Percentiles rank a stretch among this genome's conserved stretches.
Conservation (phyloP, 2,329 filamentous ascomycete species). For the Fusarium fracticaudum region DNA sequence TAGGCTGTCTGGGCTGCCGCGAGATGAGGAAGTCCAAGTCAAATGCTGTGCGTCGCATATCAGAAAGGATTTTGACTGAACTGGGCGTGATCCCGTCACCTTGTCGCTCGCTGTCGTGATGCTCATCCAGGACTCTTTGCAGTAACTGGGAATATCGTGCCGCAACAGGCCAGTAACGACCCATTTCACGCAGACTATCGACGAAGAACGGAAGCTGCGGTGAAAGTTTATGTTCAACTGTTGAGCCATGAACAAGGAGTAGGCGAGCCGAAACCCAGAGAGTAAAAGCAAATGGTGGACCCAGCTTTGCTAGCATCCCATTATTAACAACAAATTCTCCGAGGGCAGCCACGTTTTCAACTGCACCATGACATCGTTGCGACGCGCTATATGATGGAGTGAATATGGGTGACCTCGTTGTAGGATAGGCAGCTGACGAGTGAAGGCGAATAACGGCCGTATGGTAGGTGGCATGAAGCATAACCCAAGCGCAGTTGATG, state of each 20-base stretch:
- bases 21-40: slow-evolving; percentile 92
- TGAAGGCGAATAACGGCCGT: slow-evolving; percentile 90
- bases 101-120: slow-evolving; percentile 78
- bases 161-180: slow-evolving; percentile 85
- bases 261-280: slow-evolving; percentile 91
- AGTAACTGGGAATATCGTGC: slow-evolving; percentile 83
- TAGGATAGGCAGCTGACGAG: slow-evolving; percentile 92
- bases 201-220: slow-evolving; percentile 85
- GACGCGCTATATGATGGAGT: slow-evolving; percentile 87
- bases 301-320: slow-evolving; percentile 79
- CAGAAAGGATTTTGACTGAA: slow-evolving; percentile 85
- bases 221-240: slow-evolving; percentile 84
- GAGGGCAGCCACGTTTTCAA: slow-evolving; percentile 82
- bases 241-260: slow-evolving; percentile 88
- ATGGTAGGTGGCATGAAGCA: slow-evolving; percentile 90
- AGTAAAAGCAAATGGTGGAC: slow-evolving; percentile 90
- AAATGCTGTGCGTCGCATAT: slow-evolving; percentile 91
- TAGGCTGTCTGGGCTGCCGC: slow-evolving; percentile 72
- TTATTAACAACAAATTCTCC: slow-evolving; percentile 82
- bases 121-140: slow-evolving; percentile 85
- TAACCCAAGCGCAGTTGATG: slow-evolving; percentile 85
- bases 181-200: slow-evolving; percentile 82
- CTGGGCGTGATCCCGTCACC: slow-evolving; percentile 81
- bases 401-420: slow-evolving; percentile 87
- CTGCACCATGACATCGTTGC: slow-evolving; percentile 83